Evolutionary conservation across 352 stramenopile species (phyloP), one percentile per base, ranked within the genome.

Genomic region (Plasmopara viticola): DNA sequence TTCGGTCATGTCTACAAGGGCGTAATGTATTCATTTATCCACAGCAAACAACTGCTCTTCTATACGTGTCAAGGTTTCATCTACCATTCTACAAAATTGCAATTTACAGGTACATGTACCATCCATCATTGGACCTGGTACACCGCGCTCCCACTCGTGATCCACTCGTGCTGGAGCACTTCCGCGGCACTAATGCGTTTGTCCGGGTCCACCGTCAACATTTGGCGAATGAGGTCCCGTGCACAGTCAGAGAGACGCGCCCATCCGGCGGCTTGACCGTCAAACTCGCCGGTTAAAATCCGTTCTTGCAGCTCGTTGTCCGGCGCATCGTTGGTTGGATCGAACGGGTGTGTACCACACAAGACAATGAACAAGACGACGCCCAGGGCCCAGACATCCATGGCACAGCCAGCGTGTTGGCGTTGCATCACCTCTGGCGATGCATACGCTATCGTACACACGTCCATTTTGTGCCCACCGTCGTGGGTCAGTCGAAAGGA

Each of bases 281-380:
- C 67, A 40, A 77, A 69, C n/a, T 70, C 43, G 28, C 70, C 71
- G 10, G 50, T 53, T 5, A 72, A 48, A 46, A 85, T 79, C 6
- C 67, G 66, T 5, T 44, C 42, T 44, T 68, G 58, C 38, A 85
- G 47, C 34, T 76, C 58, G 9, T 60, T 56, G 40, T 85, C 69
- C 12, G 66, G 53, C 3, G 70, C 58, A 35, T 83, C 67, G 42
- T 82, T 68, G n/a, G 51, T 68, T n/a, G 67, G 68, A 50, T 85
- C 71, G 52, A 85, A 82, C 39, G 74, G 74, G 54, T 85, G 74
- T 37, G 50, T 53, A 12, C 74, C 74, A 48, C 63, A 78, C 9
- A 85, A 49, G 20, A 83, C 48, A 52, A 83, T 64, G 60, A 70
- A 85, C 38, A 85, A 56, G 47, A 85, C 70, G 8, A 85, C 70